Evolutionary conservation across 1,284 basidiomycete genomes (phyloP).

Genomic region (Ustilago crameri): DNA sequence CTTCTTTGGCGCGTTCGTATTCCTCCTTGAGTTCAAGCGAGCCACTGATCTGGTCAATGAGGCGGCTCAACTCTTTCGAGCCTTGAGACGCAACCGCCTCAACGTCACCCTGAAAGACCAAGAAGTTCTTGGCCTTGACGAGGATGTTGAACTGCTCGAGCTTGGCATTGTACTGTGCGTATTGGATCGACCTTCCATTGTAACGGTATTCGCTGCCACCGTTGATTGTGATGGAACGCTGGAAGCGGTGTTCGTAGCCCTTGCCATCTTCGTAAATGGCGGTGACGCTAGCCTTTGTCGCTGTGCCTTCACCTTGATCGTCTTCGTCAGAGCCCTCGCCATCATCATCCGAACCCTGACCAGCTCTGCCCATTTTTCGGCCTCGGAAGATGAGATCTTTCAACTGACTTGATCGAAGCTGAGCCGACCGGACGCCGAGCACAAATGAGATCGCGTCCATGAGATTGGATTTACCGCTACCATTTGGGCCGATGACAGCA

Average conservation of each 20-base stretch:
- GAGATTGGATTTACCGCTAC: conserved; percentile 97
- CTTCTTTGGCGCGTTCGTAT: conserved; percentile 88
- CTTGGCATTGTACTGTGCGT: conserved; percentile 58
- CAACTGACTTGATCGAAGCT: conserved; percentile 90
- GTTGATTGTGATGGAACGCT: conserved; percentile 82
- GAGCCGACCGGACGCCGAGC: conserved; percentile 91
- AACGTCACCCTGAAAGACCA: conserved; percentile 97
- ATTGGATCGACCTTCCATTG: conserved; percentile 57
- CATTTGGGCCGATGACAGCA: conserved; percentile 95
- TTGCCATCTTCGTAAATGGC: conserved; percentile 85
- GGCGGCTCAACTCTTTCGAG: conserved; percentile 84
- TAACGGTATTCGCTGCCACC: conserved; percentile 75
- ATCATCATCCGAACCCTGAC: conserved; percentile 66
- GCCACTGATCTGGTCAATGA: conserved; percentile 89
- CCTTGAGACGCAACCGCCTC: conserved; percentile 97
- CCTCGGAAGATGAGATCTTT: conserved; percentile 96
- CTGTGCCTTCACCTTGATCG: conserved; percentile 79
- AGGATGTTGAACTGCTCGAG: conserved; percentile 79
- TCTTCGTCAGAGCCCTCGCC: conserved; percentile 68
- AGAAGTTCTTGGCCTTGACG: conserved; percentile 98
- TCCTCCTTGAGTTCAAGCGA: conserved; percentile 83
- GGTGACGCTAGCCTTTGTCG: conserved; percentile 91
- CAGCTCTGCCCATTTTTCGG: conserved; percentile 73
- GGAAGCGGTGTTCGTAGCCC: conserved; percentile 86
- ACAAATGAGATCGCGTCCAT: conserved; percentile 99